Conservation (phyloP, 768 basidiomycete species). For the Panaeolus cyanescens region DNA sequence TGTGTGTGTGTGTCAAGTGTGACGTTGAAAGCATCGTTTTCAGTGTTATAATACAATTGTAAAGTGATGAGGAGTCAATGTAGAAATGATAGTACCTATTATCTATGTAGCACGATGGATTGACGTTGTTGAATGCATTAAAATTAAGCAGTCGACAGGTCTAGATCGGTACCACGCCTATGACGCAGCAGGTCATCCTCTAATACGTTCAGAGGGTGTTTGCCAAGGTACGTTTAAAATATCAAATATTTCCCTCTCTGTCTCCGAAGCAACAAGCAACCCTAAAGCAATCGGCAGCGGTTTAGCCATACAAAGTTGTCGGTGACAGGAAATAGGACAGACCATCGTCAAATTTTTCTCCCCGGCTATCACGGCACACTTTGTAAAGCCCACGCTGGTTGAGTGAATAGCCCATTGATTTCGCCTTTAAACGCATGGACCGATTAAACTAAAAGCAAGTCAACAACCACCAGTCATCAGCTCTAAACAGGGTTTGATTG, state of each 20-base stretch:
- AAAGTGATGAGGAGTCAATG: not conserved
- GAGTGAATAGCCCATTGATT: slow-evolving; percentile 76
- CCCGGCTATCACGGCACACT: slow-evolving; percentile 69
- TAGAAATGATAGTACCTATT: not conserved
- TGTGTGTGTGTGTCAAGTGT: not conserved
- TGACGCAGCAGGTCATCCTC: slow-evolving; percentile 29
- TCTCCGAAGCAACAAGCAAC: slow-evolving; percentile 73
- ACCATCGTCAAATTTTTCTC: slow-evolving; percentile 66
- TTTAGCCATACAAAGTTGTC: not conserved
- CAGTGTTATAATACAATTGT: not conserved
- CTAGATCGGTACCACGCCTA: not conserved
- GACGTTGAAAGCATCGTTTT: not conserved
- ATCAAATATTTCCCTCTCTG: slow-evolving; percentile 84
- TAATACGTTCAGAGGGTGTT: slow-evolving; percentile 73
- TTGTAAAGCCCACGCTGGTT: slow-evolving; percentile 87
- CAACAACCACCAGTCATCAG: not conserved
- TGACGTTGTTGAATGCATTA: not conserved
- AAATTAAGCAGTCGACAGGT: not conserved
- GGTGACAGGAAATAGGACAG: slow-evolving; percentile 11
- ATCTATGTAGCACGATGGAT: not conserved
- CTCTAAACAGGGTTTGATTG: slow-evolving; percentile 2
- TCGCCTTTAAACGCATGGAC: slow-evolving; percentile 83
- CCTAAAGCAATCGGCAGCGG: slow-evolving; percentile 39
- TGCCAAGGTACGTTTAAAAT: slow-evolving; percentile 83
- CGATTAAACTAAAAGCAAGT: slow-evolving; percentile 74